Percentiles rank a stretch among this genome's conserved stretches.
Evolutionary conservation across 345 rosid genomes (phyloP).

Genomic region (Brassica incana): DNA sequence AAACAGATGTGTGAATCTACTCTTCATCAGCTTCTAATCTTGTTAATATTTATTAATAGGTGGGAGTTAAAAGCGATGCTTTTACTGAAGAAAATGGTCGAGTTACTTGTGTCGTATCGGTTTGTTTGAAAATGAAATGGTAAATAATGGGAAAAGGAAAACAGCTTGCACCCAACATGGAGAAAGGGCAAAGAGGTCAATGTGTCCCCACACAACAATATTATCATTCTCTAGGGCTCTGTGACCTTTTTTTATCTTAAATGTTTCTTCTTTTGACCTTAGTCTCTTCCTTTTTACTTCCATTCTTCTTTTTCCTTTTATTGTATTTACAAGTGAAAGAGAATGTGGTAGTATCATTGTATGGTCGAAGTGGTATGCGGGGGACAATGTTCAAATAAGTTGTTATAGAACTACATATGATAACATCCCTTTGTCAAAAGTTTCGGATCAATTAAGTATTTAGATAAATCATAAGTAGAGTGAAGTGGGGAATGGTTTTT

Average conservation of each 20-base stretch:
- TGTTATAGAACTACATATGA: not conserved
- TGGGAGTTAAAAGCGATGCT: conserved; percentile 8
- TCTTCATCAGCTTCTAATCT: conserved; percentile 25
- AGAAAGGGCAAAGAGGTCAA: conserved; percentile 42
- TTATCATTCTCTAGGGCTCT: conserved; percentile 42
- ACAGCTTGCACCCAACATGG: conserved; percentile 70
- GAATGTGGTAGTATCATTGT: not conserved
- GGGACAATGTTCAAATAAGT: not conserved
- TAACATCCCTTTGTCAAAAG: not conserved
- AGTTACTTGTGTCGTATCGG: not conserved
- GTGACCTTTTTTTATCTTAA: conserved; percentile 32
- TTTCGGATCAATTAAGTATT: not conserved
- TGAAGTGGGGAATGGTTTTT: not conserved
- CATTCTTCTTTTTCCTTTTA: conserved; percentile 26
- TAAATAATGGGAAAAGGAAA: conserved; percentile 24
- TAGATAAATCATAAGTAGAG: not conserved
- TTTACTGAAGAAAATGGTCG: not conserved
- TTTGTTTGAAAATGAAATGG: not conserved
- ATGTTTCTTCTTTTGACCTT: conserved; percentile 50
- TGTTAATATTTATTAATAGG: not conserved
- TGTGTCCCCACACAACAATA: conserved; percentile 61
- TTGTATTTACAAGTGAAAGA: conserved; percentile 15
- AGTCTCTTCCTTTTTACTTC: conserved; percentile 35
- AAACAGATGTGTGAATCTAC: conserved; percentile 23
- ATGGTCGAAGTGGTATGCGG: conserved; percentile 12